Percentiles rank a stretch among this genome's conserved stretches.
Conservation (phyloP, 345 rosid genomes). For the Populus nigra region DNA sequence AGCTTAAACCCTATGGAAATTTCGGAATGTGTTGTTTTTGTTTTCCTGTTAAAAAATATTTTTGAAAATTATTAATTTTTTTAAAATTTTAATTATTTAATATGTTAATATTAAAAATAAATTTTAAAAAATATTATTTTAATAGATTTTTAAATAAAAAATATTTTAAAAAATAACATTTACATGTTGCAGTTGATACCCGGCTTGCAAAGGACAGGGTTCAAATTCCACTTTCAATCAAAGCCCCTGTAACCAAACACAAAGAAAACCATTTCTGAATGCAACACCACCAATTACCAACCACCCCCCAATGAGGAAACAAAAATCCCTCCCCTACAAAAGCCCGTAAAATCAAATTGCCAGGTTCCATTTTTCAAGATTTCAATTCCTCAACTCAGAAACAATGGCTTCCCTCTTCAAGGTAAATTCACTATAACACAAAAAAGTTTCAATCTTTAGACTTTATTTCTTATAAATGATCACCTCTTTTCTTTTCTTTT, state of each 20-base stretch:
- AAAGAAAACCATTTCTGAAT: neutral
- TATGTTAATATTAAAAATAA: too few species aligned
- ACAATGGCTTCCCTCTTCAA: slow-evolving; percentile 75
- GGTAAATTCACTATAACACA: slow-evolving; percentile 37
- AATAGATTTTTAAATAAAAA: too few species aligned
- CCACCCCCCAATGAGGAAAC: neutral
- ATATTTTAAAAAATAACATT: too few species aligned
- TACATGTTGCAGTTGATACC: neutral
- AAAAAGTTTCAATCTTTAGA: neutral
- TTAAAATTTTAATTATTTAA: too few species aligned
- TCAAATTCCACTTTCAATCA: neutral
- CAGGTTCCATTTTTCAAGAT: neutral
- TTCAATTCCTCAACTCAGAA: neutral
- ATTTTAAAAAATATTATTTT: too few species aligned
- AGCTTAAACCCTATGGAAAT: neutral
- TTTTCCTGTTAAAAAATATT: too few species aligned
- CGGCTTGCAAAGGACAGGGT: neutral
- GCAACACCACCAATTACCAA: neutral
- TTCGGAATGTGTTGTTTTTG: neutral
- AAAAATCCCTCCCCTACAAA: neutral
- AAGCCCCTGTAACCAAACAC: neutral
- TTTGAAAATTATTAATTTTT: too few species aligned
- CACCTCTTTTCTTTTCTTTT: neutral
- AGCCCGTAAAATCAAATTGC: neutral
- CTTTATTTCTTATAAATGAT: neutral